Evolutionary conservation across 306 rosid genomes (phyloP), one percentile per base, ranked within the genome.

Genomic region (Oxytropis ochrocephala): DNA sequence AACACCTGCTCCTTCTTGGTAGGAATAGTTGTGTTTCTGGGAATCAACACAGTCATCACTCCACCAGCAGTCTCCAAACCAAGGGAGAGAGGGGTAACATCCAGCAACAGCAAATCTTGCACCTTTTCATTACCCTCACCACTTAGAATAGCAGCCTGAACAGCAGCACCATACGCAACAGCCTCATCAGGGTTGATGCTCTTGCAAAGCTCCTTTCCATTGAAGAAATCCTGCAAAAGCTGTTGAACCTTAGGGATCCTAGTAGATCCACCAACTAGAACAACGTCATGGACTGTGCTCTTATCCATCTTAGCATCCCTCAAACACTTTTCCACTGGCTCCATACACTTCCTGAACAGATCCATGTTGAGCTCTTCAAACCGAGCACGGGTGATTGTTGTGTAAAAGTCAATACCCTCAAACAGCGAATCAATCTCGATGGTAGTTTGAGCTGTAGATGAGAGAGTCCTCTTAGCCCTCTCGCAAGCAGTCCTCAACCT

Each of bases 91-190:
- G 88, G 84, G 7, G 85, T 81, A 53, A 84, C 88, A 54, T 84
- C 88, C 43, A 84, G 72, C 84, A 84, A 68, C 5, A 81, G n/a
- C 11, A 84, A 81, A 69, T 81, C 88, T 53, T 81, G 88, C 11
- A 81, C 85, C 56, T 84, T 81, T 58, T 84, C 82, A 7, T 84
- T 84, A 17, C 88, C 88, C 64, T 84, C 88, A 0, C 88, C 88
- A 0, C 82, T 84, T 8, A 84, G 80, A 14, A 84, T 84, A 1
- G 85, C 88, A n/a, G 88, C 88, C 49, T 84, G 88, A 19, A 84
- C 88, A 0, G 88, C 84, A 12, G 88, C 88, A 11, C 88, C 88
- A 17, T 84, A 84, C 0, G 88, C 88, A 24, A 81, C 88, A n/a
- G 85, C 88, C 41, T 84, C 88, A 1, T 84, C 88, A 0, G 85